Evolutionary conservation across 768 basidiomycete species (phyloP).

Genomic region (Boletus fagicola): DNA sequence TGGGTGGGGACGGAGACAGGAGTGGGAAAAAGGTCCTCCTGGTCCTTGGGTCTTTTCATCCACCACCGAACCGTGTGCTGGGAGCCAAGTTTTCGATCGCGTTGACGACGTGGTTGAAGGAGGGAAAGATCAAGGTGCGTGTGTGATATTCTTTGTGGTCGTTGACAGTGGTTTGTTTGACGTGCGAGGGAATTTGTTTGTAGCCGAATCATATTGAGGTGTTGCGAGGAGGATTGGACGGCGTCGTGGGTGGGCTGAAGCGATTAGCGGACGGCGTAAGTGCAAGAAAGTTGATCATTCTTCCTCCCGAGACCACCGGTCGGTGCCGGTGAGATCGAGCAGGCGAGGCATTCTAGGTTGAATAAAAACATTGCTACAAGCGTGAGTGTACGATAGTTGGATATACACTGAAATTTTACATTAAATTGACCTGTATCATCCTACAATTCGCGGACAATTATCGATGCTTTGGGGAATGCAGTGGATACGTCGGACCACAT

Average conservation of each 20-base stretch:
- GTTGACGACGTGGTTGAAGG: slow-evolving; percentile 12
- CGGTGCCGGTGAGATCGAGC: background rate
- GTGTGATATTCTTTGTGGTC: background rate
- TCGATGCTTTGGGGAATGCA: too few relatives aligned
- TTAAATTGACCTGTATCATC: too few relatives aligned
- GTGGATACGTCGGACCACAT: too few relatives aligned
- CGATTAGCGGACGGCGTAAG: slow-evolving; percentile 35
- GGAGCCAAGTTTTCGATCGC: slow-evolving; percentile 10
- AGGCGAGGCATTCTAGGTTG: too few relatives aligned
- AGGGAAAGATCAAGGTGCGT: slow-evolving; percentile 20
- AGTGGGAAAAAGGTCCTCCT: slow-evolving; percentile 1
- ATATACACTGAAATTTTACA: too few relatives aligned
- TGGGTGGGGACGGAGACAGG: background rate
- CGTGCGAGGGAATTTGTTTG: background rate
- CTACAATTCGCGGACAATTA: too few relatives aligned
- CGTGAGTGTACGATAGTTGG: too few relatives aligned
- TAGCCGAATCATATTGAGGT: slow-evolving; percentile 40
- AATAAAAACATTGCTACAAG: background rate
- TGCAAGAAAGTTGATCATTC: slow-evolving; percentile 33
- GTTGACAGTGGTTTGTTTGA: background rate
- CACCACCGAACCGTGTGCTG: slow-evolving; percentile 1
- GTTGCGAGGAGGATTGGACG: slow-evolving; percentile 37
- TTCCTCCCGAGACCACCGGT: too few relatives aligned
- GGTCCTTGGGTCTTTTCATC: slow-evolving; percentile 7
- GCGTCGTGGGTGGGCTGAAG: slow-evolving; percentile 33